Percentiles rank a stretch among this genome's conserved stretches.
Evolutionary conservation across 805 yeast genomes (phyloP).

Genomic region (Pichia pseudocactophila): DNA sequence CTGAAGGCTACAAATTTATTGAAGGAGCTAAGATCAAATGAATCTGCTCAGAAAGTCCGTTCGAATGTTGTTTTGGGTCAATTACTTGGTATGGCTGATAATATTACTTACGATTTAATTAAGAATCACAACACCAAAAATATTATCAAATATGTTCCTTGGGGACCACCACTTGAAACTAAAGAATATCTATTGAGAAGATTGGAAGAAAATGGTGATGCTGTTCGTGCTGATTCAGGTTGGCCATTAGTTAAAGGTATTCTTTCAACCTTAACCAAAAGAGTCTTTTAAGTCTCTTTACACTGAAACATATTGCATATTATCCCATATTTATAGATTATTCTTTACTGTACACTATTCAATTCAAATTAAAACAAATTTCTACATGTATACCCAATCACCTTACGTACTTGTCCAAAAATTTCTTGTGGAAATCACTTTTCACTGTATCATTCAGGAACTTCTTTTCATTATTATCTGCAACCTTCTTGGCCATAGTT

Average conservation of each 20-base stretch:
- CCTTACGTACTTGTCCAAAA: slow-evolving; percentile 32
- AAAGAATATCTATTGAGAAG: slow-evolving; percentile 84
- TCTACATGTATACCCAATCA: slow-evolving; percentile 15
- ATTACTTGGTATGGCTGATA: slow-evolving; percentile 92
- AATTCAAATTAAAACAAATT: too few relatives aligned
- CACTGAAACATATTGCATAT: not conserved
- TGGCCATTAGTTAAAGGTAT: slow-evolving; percentile 59
- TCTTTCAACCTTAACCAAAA: slow-evolving; percentile 26
- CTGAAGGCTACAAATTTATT: slow-evolving; percentile 56
- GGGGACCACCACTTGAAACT: slow-evolving; percentile 96
- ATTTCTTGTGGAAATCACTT: slow-evolving; percentile 34
- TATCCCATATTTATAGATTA: not conserved
- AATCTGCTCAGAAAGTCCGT: slow-evolving; percentile 24
- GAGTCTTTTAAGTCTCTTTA: slow-evolving; percentile 17
- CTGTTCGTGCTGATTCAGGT: slow-evolving; percentile 80
- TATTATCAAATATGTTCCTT: slow-evolving; percentile 88
- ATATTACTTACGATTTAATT: slow-evolving; percentile 68
- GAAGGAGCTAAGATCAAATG: slow-evolving; percentile 7
- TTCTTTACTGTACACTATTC: not conserved
- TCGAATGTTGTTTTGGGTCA: slow-evolving; percentile 80
- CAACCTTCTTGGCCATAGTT: slow-evolving; percentile 2
- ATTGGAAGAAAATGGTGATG: slow-evolving; percentile 93
- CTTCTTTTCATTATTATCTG: slow-evolving; percentile 10
- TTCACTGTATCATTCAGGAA: slow-evolving; percentile 27
- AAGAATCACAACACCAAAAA: slow-evolving; percentile 55